A percentile compares a stretch with the other conserved stretches of the same genome.
phyloP scores from a whole-genome alignment of 2,329 filamentous ascomycete genomes.

The Stagonosporopsis tanaceti region DNA sequence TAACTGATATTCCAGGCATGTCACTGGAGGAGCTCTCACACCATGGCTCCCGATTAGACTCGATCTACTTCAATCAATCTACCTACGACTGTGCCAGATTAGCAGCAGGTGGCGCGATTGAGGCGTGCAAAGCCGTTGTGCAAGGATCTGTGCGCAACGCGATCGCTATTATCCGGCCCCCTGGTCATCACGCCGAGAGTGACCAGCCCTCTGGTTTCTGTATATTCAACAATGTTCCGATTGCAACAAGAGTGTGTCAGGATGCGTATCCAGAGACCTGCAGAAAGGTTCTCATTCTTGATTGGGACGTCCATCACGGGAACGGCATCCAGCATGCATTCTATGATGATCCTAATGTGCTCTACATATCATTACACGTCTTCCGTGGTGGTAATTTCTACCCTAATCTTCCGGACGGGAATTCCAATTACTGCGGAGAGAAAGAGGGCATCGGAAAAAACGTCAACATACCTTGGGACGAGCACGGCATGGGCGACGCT shows the following conservation, averaged over 20 bases:
- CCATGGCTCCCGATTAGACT: constrained; percentile 54
- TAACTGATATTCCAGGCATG: constrained; percentile 46
- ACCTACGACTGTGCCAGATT: constrained; percentile 83
- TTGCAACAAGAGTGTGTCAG: constrained; percentile 89
- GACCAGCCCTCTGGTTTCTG: constrained; percentile 92
- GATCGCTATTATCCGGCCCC: constrained; percentile 92
- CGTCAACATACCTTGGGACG: constrained; percentile 74
- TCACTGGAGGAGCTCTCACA: constrained; percentile 69
- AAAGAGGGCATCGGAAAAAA: constrained; percentile 68
- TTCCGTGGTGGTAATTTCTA: constrained; percentile 87
- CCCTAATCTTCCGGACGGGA: constrained; percentile 68
- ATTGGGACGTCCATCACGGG: constrained; percentile 83
- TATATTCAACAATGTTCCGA: constrained; percentile 96
- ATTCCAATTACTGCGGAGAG: constrained; percentile 66
- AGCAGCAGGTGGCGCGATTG: constrained; percentile 91
- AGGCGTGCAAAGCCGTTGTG: constrained; percentile 92
- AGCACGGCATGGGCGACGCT: constrained; percentile 85
- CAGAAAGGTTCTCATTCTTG: constrained; percentile 88
- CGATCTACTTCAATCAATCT: constrained; percentile 71
- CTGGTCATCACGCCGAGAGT: constrained; percentile 92
- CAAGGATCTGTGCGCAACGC: constrained; percentile 87
- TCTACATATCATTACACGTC: constrained; percentile 95
- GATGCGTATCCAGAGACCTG: constrained; percentile 79
- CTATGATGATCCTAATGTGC: constrained; percentile 90
- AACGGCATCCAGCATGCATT: constrained; percentile 98